A percentile compares a stretch with the other conserved stretches of the same genome.
Evolutionary conservation across 2,329 filamentous ascomycete species (phyloP).

Genomic region (Calonectria leucothoes): DNA sequence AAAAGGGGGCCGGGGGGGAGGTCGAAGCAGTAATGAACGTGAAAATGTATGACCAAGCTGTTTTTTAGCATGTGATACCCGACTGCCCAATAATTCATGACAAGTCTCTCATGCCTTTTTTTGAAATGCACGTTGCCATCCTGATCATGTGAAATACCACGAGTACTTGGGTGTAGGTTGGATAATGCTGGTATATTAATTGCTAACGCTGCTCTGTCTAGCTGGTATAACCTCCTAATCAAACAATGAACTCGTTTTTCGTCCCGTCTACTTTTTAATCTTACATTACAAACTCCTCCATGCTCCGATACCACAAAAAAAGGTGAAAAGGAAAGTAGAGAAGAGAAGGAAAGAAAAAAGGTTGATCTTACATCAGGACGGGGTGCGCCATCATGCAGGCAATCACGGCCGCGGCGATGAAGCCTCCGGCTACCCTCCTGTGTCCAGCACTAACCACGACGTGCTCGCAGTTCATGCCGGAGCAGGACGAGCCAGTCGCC

Average conservation of each 20-base stretch:
- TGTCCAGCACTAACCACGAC: not conserved
- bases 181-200: not conserved
- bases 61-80: constrained; percentile 21
- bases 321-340: not conserved
- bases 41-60: not conserved
- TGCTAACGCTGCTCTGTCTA: not conserved
- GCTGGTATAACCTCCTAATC: not conserved
- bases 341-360: not conserved
- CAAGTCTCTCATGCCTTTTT: not conserved
- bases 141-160: not conserved
- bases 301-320: not conserved
- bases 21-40: not conserved
- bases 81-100: not conserved
- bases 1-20: not conserved
- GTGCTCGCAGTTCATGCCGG: not conserved
- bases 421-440: not conserved
- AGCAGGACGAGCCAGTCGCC: not conserved
- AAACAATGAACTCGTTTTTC: not conserved
- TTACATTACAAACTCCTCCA: not conserved
- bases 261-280: not conserved
- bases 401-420: not conserved
- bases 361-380: not conserved
- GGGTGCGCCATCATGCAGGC: not conserved
- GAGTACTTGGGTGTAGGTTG: not conserved
- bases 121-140: not conserved